Percentiles rank a stretch among this genome's conserved stretches.
Conservation (phyloP, 2,329 filamentous ascomycete genomes). For the Zasmidium cellare region DNA sequence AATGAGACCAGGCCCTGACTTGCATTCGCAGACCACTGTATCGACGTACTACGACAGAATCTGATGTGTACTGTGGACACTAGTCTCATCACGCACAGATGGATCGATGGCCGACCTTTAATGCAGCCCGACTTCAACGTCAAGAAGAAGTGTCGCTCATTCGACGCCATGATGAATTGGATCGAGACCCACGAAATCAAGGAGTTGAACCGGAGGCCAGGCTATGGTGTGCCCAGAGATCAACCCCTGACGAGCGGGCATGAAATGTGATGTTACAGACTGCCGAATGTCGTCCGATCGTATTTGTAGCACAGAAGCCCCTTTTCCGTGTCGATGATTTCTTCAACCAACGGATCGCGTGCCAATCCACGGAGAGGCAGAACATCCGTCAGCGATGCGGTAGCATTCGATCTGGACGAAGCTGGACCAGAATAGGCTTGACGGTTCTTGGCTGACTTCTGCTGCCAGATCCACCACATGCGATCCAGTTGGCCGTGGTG, state of each 20-base stretch:
- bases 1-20: not conserved
- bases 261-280: not conserved
- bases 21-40: not conserved
- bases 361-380: not conserved
- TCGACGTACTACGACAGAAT: not conserved
- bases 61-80: not conserved
- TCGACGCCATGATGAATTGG: not conserved
- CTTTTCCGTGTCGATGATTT: not conserved
- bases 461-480: not conserved
- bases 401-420: not conserved
- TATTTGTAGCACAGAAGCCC: not conserved
- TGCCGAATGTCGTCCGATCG: not conserved
- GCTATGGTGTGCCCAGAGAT: not conserved
- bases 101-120: not conserved
- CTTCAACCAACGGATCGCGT: not conserved
- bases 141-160: not conserved
- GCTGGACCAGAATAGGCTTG: not conserved
- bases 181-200: not conserved
- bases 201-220: not conserved
- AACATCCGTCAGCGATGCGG: not conserved
- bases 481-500: not conserved
- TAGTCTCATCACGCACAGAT: not conserved
- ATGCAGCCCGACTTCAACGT: not conserved
- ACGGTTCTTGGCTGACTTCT: not conserved
- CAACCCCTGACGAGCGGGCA: no score